A percentile compares a stretch with the other conserved stretches of the same genome.
phyloP scores from a whole-genome alignment of 2,329 filamentous ascomycete species.

The Cylindrodendrum hubeiense region DNA sequence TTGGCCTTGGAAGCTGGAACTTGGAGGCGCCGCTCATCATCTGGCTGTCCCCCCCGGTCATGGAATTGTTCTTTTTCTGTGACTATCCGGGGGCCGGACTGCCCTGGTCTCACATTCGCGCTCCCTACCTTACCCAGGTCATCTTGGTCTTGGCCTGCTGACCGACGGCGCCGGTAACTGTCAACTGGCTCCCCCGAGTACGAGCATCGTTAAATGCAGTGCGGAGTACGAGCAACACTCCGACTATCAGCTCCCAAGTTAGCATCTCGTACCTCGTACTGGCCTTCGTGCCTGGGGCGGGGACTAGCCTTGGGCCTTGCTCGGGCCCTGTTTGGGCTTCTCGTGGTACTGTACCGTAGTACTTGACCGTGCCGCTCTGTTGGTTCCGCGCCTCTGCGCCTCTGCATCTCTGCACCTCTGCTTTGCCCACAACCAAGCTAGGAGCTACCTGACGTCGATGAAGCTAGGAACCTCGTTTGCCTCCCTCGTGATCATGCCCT shows the following conservation, averaged over 20 bases:
- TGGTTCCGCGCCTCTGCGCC: slow-evolving; percentile 11
- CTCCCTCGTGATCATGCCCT: slow-evolving; percentile 21
- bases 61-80: slow-evolving; percentile 48
- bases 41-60: slow-evolving; percentile 33
- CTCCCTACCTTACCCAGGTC: slow-evolving; percentile 1
- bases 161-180: slow-evolving; percentile 26
- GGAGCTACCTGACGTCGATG: slow-evolving; percentile 12
- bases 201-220: slow-evolving; percentile 20
- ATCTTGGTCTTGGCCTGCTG: slow-evolving; percentile 14
- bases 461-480: slow-evolving; percentile 25
- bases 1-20: slow-evolving; percentile 6
- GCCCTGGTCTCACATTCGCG: slow-evolving; percentile 22
- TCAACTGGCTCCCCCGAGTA: slow-evolving; percentile 21
- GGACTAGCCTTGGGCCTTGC: slow-evolving; percentile 8
- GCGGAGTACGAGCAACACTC: not conserved
- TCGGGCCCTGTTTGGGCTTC: slow-evolving; percentile 13
- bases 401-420: too few species aligned
- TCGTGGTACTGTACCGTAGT: slow-evolving; percentile 6
- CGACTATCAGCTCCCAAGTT: slow-evolving; percentile 8
- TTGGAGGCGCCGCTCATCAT: slow-evolving; percentile 11
- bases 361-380: slow-evolving; percentile 15
- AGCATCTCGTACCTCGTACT: slow-evolving; percentile 17
- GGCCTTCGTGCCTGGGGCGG: slow-evolving; percentile 5
- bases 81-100: slow-evolving; percentile 31
- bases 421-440: slow-evolving; percentile 23